Base-by-base conservation (phyloP, 1,284 basidiomycete species). In the Ganoderma lingzhi region DNA sequence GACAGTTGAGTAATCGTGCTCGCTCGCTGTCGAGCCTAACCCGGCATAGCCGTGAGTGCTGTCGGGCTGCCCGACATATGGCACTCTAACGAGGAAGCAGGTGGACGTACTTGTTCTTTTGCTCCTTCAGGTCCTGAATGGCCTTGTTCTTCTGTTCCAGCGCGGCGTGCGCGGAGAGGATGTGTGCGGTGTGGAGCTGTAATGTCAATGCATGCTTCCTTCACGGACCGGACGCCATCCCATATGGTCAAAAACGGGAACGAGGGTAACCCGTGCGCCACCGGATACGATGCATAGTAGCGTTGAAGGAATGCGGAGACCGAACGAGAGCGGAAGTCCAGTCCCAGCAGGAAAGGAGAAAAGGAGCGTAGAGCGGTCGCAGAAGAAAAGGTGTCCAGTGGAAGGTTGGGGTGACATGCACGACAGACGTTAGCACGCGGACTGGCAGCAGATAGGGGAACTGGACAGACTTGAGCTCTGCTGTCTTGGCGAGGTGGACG, bases 171-270 rank as follows among this genome's bases (percentile, higher is more conserved):
- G 93, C 91, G 15, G 93, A 93, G 2, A 94, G 82, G 56, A 94
- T 93, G 76, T 94, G 92, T n/a, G 93, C 93, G 10, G 93, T 94
- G 73, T 94, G 93, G 32, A 94, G 82, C 77, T 94, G 93, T 55
- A 94, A 81, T 15, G 91, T 91, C 72, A 94, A 78, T 3, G 92
- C 91, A 79, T 94, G 93, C 81, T 93, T 94, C 81, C 93, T 94
- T 66, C 55, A 64, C 64, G 42, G 55, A 60, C 64, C 60, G 37
- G 30, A 63, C 64, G 66, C 62, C 62, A 23, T 59, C n/a, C 65
- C 68, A 63, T 53, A 48, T 55, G 64, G 35, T 28, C 6, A 6
- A n/a, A 39, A 17, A 19, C 56, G 35, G 19, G 10, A 17, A 35
- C 14, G 23, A n/a, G 19, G 56, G n/a, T 39, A 39, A 17, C 19